Base-by-base conservation (phyloP, 2,329 filamentous ascomycete genomes). In the Purpureocillium lavendulum region DNA sequence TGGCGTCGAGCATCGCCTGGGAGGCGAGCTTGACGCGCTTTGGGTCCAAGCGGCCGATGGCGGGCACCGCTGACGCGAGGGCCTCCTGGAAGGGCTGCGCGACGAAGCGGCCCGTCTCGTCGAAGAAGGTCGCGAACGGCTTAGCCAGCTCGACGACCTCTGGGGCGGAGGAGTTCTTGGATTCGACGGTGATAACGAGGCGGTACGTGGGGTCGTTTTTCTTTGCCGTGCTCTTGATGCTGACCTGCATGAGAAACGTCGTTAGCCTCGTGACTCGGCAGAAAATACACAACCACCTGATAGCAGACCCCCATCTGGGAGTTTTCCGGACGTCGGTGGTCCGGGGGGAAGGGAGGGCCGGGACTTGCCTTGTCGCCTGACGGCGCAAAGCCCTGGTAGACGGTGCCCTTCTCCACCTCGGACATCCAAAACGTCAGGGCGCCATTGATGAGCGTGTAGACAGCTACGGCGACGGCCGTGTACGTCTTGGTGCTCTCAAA, bases 201-300 rank as follows among this genome's bases (percentile, higher is more conserved):
- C 84, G 75, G 69, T 98, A 98, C 33, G 80, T 74, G 1, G 88
- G 87, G 30, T 82, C 75, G 62, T 89, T 78, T 60, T 96, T 96
- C 55, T 84, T 82, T 1, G 78, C 80, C 2, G 73, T 76, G 30
- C 81, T 86, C 2, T 75, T 70, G 49, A 97, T 80, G 13, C 76
- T 75, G 56, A 96, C 74, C 82, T 92, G 47, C 14, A 21, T 7
- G 6, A 4, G 39, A n/a, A n/a, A n/a, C n/a, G n/a, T n/a, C n/a
- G n/a, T n/a, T n/a, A n/a, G n/a, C n/a, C n/a, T n/a, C n/a, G n/a
- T n/a, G n/a, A n/a, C n/a, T n/a, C n/a, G n/a, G n/a, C n/a, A n/a
- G n/a, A n/a, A n/a, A n/a, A n/a, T n/a, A n/a, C n/a, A n/a, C n/a
- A n/a, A n/a, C n/a, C n/a, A n/a, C n/a, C n/a, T n/a, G n/a, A n/a